Base-by-base conservation (phyloP, 805 yeast species). In the Spathaspora boniae region DNA sequence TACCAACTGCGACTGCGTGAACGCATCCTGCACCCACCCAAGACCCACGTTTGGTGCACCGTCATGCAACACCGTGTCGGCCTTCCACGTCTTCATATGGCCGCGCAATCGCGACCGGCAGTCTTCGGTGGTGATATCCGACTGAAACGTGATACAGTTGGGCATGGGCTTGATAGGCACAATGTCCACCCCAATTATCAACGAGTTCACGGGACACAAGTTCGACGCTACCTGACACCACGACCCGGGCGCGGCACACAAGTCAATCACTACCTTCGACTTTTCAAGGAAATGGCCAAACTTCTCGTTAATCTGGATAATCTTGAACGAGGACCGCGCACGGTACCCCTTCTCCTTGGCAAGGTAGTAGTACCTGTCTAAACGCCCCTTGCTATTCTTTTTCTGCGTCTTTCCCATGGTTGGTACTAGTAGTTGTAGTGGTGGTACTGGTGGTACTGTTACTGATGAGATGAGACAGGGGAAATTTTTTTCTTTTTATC, bases 41-140 rank as follows among this genome's bases (percentile, higher is more conserved):
- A 93, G 74, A 82, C 99, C 99, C 51, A 93, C 98, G 55, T 93
- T 93, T 20, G 99, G 99, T 19, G 99, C 99, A 81, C 99, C 99
- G 74, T 93, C 99, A 64, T 93, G 98, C 55, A 93, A 68, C 14
- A 93, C 98, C 0, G 95, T 86, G 56, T 93, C 98, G 1, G 98
- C 99, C 53, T 93, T 93, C 97, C 98, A 93, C 1, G 98, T 89
- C 60, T 93, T 93, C 82, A 93, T 82, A 56, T 91, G 88, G 19
- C 97, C 97, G 56, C 98, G 78, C 44, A 93, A 73, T 60, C 78
- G 87, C 29, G 96, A 86, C 49, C 97, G 76, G 71, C 99, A 93
- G 63, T 91, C 97, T 53, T 93, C 98, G 6, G 98, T 91, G 1
- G 99, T 93, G 54, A 93, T 93, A 68, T 93, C 99, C 24, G 95